phyloP scores from a whole-genome alignment of 106 monocot species.

The Xerophyta viscosa region DNA sequence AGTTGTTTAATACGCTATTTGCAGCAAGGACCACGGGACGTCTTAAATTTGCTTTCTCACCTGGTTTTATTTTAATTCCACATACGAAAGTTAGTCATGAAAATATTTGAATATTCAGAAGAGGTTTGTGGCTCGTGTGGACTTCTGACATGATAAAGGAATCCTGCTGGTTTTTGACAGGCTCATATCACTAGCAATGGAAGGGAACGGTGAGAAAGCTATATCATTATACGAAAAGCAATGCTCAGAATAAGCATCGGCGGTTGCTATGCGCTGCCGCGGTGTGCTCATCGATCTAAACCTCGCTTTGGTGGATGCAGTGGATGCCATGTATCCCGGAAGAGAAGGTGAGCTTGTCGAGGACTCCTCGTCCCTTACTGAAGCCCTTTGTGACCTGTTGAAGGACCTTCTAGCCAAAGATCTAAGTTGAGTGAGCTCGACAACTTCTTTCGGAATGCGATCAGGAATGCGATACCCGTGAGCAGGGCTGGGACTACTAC shows the following conservation, averaged over 20 bases:
- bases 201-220: constrained; percentile 40
- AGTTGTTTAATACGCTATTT: too few species aligned
- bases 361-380: constrained; percentile 46
- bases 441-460: not conserved
- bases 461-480: constrained; percentile 3
- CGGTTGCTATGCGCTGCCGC: constrained; percentile 23
- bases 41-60: too few species aligned
- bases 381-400: constrained; percentile 23
- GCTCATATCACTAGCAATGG: constrained; percentile 19
- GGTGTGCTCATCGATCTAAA: constrained; percentile 80
- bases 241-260: constrained; percentile 22
- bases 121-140: constrained; percentile 6
- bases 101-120: constrained; percentile 11
- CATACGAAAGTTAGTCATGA: constrained; percentile 10
- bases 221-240: constrained; percentile 11
- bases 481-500: not conserved
- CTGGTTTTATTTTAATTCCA: too few species aligned
- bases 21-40: too few species aligned
- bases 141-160: constrained; percentile 12
- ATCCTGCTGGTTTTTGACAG: constrained; percentile 13
- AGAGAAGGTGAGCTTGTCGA: constrained; percentile 39
- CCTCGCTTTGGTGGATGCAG: constrained; percentile 64
- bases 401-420: constrained; percentile 50
- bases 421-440: constrained; percentile 16
- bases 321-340: constrained; percentile 74